A percentile compares a stretch with the other conserved stretches of the same genome.
phyloP scores from a whole-genome alignment of 176 grass and related monocot species.

The Secale cereale region DNA sequence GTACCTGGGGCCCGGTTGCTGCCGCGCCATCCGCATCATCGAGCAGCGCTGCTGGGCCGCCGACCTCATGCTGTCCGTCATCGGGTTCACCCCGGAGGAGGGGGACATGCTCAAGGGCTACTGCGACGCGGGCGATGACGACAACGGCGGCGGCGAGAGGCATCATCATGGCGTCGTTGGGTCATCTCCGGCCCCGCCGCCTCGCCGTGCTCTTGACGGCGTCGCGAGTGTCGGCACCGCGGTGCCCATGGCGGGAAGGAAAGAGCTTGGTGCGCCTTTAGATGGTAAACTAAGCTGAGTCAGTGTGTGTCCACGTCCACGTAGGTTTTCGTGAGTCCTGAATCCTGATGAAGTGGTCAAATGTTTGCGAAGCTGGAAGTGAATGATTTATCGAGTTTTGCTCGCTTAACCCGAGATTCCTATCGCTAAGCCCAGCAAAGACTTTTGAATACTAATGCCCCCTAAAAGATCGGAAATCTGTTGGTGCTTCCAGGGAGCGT shows the following conservation, averaged over 20 bases:
- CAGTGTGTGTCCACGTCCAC: not conserved
- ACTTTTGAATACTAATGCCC: too few species aligned
- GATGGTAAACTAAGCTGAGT: not conserved
- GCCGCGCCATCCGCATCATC: slow-evolving; percentile 61
- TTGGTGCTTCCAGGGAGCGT: too few species aligned
- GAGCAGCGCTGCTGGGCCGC: slow-evolving; percentile 71
- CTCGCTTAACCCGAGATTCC: not conserved
- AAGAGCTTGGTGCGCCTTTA: not conserved
- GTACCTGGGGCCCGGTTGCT: slow-evolving; percentile 62
- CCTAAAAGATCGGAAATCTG: too few species aligned
- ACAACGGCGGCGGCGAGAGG: not conserved
- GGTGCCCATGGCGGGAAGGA: not conserved
- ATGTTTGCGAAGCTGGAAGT: not conserved
- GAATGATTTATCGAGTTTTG: not conserved
- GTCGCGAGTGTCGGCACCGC: not conserved
- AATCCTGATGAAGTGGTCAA: not conserved
- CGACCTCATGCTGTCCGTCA: slow-evolving; percentile 52
- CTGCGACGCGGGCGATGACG: slow-evolving; percentile 34
- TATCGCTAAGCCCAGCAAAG: not conserved
- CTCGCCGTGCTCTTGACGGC: not conserved
- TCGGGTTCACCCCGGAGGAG: slow-evolving; percentile 67
- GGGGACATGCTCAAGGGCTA: slow-evolving; percentile 69
- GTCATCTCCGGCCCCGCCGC: not conserved
- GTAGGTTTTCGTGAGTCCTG: not conserved
- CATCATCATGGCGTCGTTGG: not conserved